A percentile compares a stretch with the other conserved stretches of the same genome.
Conservation (phyloP, 495 filamentous ascomycete genomes). For the Symbiotaphrina buchneri region DNA sequence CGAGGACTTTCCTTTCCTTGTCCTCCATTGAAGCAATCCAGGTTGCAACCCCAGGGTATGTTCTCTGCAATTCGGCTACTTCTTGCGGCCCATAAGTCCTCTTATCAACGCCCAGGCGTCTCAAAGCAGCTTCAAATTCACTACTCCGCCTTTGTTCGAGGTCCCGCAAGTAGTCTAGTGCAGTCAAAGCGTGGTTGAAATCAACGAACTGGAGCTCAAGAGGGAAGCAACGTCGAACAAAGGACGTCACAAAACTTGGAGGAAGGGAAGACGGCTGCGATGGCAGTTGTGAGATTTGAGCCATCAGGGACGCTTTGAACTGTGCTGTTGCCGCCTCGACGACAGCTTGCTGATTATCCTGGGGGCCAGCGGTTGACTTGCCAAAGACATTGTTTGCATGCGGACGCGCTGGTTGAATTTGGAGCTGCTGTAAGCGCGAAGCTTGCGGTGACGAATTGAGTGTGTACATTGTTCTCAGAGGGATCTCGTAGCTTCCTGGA, state of each 20-base stretch:
- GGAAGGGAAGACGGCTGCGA: conserved; percentile 44
- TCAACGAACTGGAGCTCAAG: conserved; percentile 32
- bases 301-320: conserved; percentile 36
- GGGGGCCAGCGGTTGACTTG: conserved; percentile 10
- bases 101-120: conserved; percentile 19
- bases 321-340: conserved; percentile 26
- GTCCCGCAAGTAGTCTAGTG: conserved; percentile 48
- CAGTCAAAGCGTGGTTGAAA: conserved; percentile 49
- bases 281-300: conserved; percentile 37
- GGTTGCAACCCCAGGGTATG: conserved; percentile 24
- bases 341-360: conserved; percentile 14
- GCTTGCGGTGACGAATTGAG: conserved; percentile 37
- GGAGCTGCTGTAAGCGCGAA: conserved; percentile 15
- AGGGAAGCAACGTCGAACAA: conserved; percentile 39
- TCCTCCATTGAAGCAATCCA: conserved; percentile 30
- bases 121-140: conserved; percentile 25
- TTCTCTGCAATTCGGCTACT: conserved; percentile 17
- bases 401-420: conserved; percentile 13
- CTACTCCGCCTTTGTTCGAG: conserved; percentile 40
- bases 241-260: conserved; percentile 40
- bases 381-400: conserved; percentile 3
- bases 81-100: conserved; percentile 6
- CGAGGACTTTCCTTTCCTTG: conserved; percentile 33
- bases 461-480: conserved; percentile 50
- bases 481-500: conserved; percentile 45